Evolutionary conservation across 768 basidiomycete genomes (phyloP), one percentile per base, ranked within the genome.

Genomic region (Panus rudis): DNA sequence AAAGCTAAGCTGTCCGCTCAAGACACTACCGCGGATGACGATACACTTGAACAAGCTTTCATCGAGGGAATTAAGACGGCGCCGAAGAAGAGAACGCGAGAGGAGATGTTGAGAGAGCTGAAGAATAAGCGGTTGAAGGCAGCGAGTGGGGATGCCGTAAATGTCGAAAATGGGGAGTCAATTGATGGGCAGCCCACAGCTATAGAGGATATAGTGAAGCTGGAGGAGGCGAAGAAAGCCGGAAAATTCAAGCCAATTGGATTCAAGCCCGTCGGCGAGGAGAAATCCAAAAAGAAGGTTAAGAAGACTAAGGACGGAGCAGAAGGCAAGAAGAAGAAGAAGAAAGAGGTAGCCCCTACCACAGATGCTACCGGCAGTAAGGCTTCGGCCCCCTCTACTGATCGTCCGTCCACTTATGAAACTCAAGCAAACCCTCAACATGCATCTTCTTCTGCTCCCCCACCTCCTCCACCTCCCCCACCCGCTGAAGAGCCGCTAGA

Each of bases 31-130:
- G 81, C 81, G 37, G 84, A 87, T 51, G 89, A 94, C 47, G 88
- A 87, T 11, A 72, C 77, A 2, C 79, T 92, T 21, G 93, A 97
- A 57, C 72, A 79, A 47, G 84, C 79, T 0, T 87, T 86, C 59
- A 52, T 58, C 11, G 76, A 78, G 47, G 70, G 63, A 7, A 40
- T 49, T 34, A 26, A 70, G 40, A 56, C 55, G 20, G 52, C 55
- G n/a, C 54, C 73, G 7, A 79, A 70, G 61, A 91, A 88, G 56
- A 79, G 83, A 28, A 84, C 85, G 13, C 75, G 87, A n/a, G 78
- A 80, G 49, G 88, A 92, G 22, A 69, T 91, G 17, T 60, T 93
- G 30, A 68, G 71, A 14, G 79, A 81, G 46, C 67, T 92, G 38
- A 90, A 90, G 63, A 75, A 72, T 55, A 79, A 75, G 54, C 70